Evolutionary conservation across 768 basidiomycete species (phyloP).

Genomic region (Leccinum ochraceum): DNA sequence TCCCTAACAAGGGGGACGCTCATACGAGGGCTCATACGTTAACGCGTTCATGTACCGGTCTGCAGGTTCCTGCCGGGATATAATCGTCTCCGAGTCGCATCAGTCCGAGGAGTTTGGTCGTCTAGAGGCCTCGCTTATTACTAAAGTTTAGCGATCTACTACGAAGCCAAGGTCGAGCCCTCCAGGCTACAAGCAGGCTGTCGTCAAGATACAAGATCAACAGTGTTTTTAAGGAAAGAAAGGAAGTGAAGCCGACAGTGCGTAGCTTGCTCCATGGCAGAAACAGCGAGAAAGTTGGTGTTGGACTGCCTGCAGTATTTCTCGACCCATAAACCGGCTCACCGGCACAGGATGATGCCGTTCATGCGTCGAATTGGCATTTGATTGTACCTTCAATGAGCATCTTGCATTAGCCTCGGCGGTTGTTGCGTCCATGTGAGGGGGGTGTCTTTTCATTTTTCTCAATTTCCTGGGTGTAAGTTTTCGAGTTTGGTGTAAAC

Average conservation of each 20-base stretch:
- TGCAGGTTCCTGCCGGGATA: conserved; percentile 3
- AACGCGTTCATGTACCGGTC: background rate
- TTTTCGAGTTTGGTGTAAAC: conserved; percentile 9
- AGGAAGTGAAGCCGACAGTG: background rate
- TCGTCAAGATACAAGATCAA: background rate
- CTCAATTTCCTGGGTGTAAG: conserved; percentile 8
- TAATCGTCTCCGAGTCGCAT: background rate
- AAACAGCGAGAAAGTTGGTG: background rate
- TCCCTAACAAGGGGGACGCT: background rate
- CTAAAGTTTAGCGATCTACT: background rate
- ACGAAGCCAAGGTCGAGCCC: background rate
- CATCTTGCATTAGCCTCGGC: background rate
- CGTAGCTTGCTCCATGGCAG: background rate
- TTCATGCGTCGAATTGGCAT: background rate
- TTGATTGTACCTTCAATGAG: background rate
- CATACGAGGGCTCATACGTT: background rate
- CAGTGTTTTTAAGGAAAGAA: background rate
- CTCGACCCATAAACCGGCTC: background rate
- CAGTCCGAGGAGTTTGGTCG: conserved; percentile 24
- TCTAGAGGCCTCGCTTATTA: background rate
- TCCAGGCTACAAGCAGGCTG: background rate
- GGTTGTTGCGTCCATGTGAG: conserved; percentile 12
- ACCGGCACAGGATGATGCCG: background rate
- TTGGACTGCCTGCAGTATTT: background rate
- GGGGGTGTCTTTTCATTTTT: background rate